A percentile compares a stretch with the other conserved stretches of the same genome.
Evolutionary conservation across 495 filamentous ascomycete species (phyloP).

Genomic region (Beverwykella pulmonaria): DNA sequence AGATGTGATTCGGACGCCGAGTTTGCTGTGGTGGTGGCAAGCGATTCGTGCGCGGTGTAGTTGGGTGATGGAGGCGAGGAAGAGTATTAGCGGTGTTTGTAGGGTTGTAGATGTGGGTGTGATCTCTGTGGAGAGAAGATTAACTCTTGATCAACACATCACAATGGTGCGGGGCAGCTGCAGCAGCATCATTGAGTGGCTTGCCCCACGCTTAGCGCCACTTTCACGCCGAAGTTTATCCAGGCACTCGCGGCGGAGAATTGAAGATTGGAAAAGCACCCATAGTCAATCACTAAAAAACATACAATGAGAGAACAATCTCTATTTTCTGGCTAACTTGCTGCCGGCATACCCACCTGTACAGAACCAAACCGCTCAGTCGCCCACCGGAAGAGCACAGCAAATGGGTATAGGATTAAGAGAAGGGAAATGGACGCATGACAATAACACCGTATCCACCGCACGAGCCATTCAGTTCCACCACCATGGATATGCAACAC

Average conservation of each 20-base stretch:
- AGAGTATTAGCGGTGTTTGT: too few species aligned
- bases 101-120: background rate
- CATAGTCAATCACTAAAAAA: too few species aligned
- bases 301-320: background rate
- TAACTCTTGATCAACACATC: too few species aligned
- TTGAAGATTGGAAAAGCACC: too few species aligned
- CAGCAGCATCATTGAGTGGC: background rate
- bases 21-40: background rate
- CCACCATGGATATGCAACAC: conserved; percentile 1
- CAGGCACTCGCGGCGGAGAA: too few species aligned
- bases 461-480: conserved; percentile 6
- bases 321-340: background rate
- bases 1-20: background rate
- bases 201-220: conserved; percentile 6
- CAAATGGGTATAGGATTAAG: conserved; percentile 34
- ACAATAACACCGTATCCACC: conserved; percentile 1
- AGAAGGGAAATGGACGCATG: conserved; percentile 7
- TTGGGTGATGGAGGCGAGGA: too few species aligned
- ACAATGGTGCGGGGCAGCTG: background rate
- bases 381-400: conserved; percentile 25
- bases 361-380: conserved; percentile 8
- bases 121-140: too few species aligned
- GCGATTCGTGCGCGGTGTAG: too few species aligned
- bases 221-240: background rate
- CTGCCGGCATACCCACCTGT: background rate